Percentiles rank a stretch among this genome's conserved stretches.
Conservation (phyloP, 2,329 filamentous ascomycete genomes). For the Penicillium hordei region DNA sequence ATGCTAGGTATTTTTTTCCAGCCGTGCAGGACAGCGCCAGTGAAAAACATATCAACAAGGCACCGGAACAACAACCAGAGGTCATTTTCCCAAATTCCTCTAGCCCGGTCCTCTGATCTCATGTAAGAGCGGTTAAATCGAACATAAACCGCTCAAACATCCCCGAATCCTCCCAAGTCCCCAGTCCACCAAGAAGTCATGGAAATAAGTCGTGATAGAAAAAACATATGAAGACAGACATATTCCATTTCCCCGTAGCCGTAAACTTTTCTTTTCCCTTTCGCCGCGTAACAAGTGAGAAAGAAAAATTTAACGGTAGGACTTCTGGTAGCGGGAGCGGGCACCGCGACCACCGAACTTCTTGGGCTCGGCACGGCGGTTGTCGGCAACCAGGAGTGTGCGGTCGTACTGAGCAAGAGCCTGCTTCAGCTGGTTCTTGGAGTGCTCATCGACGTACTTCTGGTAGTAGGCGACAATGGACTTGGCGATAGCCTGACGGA, state of each 20-base stretch:
- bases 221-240: constrained; percentile 22
- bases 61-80: constrained; percentile 26
- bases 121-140: constrained; percentile 15
- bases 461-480: constrained; percentile 98
- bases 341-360: constrained; percentile 84
- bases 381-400: constrained; percentile 97
- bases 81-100: constrained; percentile 17
- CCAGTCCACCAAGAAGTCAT: constrained; percentile 27
- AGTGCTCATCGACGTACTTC: constrained; percentile 99
- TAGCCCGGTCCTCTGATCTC: constrained; percentile 24
- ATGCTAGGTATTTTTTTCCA: constrained; percentile 33
- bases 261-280: constrained; percentile 57
- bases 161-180: constrained; percentile 24
- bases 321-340: constrained; percentile 97
- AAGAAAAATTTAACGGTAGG: constrained; percentile 77
- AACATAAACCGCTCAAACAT: constrained; percentile 22
- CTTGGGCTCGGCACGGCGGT: constrained; percentile 99
- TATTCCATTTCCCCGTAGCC: constrained; percentile 22
- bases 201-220: constrained; percentile 29
- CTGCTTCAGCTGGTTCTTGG: constrained; percentile 99
- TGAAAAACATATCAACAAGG: constrained; percentile 27
- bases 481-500: constrained; percentile 99
- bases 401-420: constrained; percentile 93
- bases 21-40: constrained; percentile 28
- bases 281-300: constrained; percentile 27